Evolutionary conservation across 345 rosid genomes (phyloP).

Genomic region (Gossypium turneri): DNA sequence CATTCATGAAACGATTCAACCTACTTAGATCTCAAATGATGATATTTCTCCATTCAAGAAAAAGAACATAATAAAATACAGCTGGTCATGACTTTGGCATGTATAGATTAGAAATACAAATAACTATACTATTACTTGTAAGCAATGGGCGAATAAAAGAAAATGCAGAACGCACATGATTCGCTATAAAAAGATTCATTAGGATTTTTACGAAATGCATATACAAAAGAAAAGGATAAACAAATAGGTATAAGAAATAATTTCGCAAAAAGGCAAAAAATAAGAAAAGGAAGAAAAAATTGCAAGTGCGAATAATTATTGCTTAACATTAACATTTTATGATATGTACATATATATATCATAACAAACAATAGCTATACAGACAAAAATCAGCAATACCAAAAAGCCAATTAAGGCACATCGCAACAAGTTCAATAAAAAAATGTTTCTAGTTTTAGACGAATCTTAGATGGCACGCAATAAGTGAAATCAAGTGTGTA

Average conservation of each 20-base stretch:
- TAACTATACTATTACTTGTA: not conserved
- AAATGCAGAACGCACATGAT: not conserved
- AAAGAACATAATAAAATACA: not conserved
- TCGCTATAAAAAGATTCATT: not conserved
- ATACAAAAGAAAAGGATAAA: not conserved
- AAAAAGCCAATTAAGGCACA: too few relatives aligned
- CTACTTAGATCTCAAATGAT: not conserved
- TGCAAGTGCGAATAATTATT: not conserved
- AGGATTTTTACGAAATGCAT: not conserved
- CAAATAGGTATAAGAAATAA: not conserved
- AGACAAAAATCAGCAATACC: not conserved
- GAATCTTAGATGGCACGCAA: too few relatives aligned
- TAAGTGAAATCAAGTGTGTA: too few relatives aligned
- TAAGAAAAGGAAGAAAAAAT: not conserved
- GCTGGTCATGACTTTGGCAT: not conserved
- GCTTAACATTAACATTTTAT: not conserved
- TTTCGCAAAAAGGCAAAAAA: not conserved
- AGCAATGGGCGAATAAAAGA: not conserved
- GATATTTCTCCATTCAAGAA: not conserved
- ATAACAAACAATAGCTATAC: not conserved
- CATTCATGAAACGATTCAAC: not conserved
- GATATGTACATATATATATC: too few relatives aligned
- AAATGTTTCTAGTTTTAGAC: too few relatives aligned
- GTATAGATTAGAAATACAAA: not conserved
- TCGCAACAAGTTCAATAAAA: too few relatives aligned